Evolutionary conservation across 129 eudicot genomes (phyloP).

Genomic region (Glebionis coronaria): DNA sequence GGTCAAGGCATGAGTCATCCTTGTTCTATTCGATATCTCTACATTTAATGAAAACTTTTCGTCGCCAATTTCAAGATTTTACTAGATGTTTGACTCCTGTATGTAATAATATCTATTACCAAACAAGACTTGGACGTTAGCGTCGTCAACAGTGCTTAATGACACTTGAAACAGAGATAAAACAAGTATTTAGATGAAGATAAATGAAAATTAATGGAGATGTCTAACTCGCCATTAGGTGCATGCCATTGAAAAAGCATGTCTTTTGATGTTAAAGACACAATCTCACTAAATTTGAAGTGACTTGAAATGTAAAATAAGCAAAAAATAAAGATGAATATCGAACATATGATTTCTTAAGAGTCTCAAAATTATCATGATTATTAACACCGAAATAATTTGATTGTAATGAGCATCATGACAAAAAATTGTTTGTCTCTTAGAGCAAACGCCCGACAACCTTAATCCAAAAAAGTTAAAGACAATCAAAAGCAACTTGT

Average conservation of each 20-base stretch:
- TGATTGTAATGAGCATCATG: conserved; percentile 76
- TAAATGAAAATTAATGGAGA: background rate
- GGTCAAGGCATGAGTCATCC: conserved; percentile 88
- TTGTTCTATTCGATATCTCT: conserved; percentile 62
- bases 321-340: conserved; percentile 3
- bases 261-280: conserved; percentile 71
- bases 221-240: too few species aligned
- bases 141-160: too few species aligned
- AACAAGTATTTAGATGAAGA: background rate
- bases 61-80: conserved; percentile 82
- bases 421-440: conserved; percentile 80
- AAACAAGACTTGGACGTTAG: background rate
- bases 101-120: conserved; percentile 68
- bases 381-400: conserved; percentile 56
- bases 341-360: background rate
- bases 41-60: conserved; percentile 56
- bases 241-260: conserved; percentile 75
- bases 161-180: too few species aligned
- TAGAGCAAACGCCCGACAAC: conserved; percentile 76
- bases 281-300: conserved; percentile 78
- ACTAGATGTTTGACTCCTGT: conserved; percentile 90
- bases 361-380: too few species aligned
- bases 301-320: conserved; percentile 45
- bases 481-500: too few species aligned
- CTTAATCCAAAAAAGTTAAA: too few species aligned